Percentiles rank a stretch among this genome's conserved stretches.
These are phyloP conservation scores for Paraphaeosphaeria sporulosa DNA, from an alignment of 2,329 filamentous ascomycete species.

Conservation along the genomic window DNA sequence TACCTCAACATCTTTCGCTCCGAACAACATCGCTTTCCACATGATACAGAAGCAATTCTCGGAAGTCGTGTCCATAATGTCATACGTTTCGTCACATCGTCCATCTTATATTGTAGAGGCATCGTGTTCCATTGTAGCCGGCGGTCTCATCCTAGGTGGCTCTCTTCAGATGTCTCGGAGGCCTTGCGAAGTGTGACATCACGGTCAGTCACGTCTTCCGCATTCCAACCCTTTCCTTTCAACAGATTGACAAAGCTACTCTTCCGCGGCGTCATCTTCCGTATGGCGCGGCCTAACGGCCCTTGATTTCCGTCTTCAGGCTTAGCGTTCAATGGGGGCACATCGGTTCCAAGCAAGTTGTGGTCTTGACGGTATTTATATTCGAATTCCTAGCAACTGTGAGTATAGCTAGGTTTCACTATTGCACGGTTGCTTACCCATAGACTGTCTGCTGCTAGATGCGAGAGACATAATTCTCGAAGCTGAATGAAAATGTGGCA, in stretches of 20 bases:
- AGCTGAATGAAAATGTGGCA: constrained; percentile 43
- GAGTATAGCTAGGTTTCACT: neutral
- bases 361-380: constrained; percentile 41
- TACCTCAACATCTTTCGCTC: neutral
- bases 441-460: constrained; percentile 42
- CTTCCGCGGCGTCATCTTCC: constrained; percentile 46
- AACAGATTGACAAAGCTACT: constrained; percentile 44
- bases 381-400: constrained; percentile 40
- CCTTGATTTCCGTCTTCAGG: constrained; percentile 32
- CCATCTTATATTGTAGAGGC: neutral
- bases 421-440: constrained; percentile 30
- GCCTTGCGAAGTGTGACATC: neutral
- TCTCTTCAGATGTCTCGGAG: neutral
- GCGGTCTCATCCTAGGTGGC: neutral
- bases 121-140: neutral
- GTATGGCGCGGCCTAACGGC: constrained; percentile 39
- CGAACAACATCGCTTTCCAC: constrained; percentile 5
- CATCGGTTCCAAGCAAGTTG: constrained; percentile 31
- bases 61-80: constrained; percentile 4
- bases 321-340: constrained; percentile 28
- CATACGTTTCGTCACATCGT: constrained; percentile 10
- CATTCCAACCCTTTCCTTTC: constrained; percentile 43
- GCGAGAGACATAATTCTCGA: constrained; percentile 36
- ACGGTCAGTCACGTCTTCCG: constrained; percentile 18
- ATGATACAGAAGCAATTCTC: constrained; percentile 11